Conservation (phyloP, 495 filamentous ascomycete genomes). For the Podospora appendiculata region DNA sequence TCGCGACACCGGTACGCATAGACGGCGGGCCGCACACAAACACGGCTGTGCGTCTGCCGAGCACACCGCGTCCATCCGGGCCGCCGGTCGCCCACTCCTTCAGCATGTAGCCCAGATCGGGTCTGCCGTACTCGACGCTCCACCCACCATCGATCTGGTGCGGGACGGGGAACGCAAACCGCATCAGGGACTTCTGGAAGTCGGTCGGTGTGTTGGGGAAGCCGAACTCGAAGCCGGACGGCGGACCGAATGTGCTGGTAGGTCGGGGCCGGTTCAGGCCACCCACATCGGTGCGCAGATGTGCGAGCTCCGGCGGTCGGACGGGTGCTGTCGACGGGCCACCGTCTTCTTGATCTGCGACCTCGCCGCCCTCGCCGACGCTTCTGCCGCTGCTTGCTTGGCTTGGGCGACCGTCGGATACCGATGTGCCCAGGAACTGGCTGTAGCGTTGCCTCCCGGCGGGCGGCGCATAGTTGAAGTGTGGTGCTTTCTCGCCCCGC, state of each 20-base stretch:
- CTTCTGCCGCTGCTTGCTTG: constrained; percentile 14
- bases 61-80: constrained; percentile 50
- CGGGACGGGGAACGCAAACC: constrained; percentile 68
- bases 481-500: constrained; percentile 27
- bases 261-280: constrained; percentile 20
- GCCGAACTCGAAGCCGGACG: constrained; percentile 61
- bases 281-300: constrained; percentile 41
- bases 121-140: constrained; percentile 89
- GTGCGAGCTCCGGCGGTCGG: constrained; percentile 41
- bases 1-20: constrained; percentile 82
- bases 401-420: constrained; percentile 15
- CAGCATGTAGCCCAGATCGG: constrained; percentile 77
- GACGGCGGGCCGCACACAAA: constrained; percentile 86
- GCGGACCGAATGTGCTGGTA: constrained; percentile 36
- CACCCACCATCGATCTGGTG: constrained; percentile 70
- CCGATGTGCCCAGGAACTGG: constrained; percentile 19
- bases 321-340: constrained; percentile 12
- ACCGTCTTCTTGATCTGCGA: constrained; percentile 3
- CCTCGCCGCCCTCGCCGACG: constrained; percentile 1
- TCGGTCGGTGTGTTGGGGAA: constrained; percentile 69
- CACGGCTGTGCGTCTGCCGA: constrained; percentile 79
- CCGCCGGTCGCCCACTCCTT: constrained; percentile 62
- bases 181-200: constrained; percentile 75
- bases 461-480: constrained; percentile 46
- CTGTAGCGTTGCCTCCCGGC: constrained; percentile 32